A percentile compares a stretch with the other conserved stretches of the same genome.
phyloP scores from a whole-genome alignment of 1,139 yeast genomes.

The Wickerhamomyces sp. region DNA sequence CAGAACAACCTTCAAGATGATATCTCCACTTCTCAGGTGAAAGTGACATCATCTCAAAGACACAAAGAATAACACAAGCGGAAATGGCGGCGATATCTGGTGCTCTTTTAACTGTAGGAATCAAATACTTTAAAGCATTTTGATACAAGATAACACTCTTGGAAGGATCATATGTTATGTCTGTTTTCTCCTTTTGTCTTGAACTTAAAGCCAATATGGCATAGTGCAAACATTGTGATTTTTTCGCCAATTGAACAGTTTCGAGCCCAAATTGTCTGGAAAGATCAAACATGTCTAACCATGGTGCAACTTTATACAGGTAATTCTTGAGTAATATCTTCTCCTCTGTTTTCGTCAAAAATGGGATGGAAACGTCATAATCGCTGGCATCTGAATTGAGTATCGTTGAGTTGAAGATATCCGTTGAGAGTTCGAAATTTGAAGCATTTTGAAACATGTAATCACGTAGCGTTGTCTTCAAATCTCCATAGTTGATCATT shows the following conservation, averaged over 20 bases:
- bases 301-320: slow-evolving; percentile 31
- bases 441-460: slow-evolving; percentile 31
- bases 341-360: slow-evolving; percentile 21
- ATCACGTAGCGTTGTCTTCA: slow-evolving; percentile 28
- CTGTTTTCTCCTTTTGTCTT: slow-evolving; percentile 27
- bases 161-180: slow-evolving; percentile 10
- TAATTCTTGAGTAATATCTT: slow-evolving; percentile 25
- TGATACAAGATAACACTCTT: slow-evolving; percentile 23
- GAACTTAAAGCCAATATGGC: slow-evolving; percentile 30
- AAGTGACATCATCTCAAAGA: slow-evolving; percentile 33
- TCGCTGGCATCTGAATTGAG: neutral
- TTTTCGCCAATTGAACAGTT: slow-evolving; percentile 25
- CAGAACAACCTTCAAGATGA: slow-evolving; percentile 35
- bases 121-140: slow-evolving; percentile 25
- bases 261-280: slow-evolving; percentile 27
- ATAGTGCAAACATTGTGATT: slow-evolving; percentile 22
- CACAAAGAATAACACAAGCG: slow-evolving; percentile 31
- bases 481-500: slow-evolving; percentile 20
- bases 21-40: slow-evolving; percentile 33
- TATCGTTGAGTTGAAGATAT: slow-evolving; percentile 5
- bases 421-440: slow-evolving; percentile 9
- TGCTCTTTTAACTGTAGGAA: slow-evolving; percentile 28
- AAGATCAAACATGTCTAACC: slow-evolving; percentile 33
- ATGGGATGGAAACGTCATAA: slow-evolving; percentile 4
- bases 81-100: slow-evolving; percentile 24